A percentile compares a stretch with the other conserved stretches of the same genome.
Conservation (phyloP, 2,329 filamentous ascomycete genomes). For the Exophiala lecanii-corni region DNA sequence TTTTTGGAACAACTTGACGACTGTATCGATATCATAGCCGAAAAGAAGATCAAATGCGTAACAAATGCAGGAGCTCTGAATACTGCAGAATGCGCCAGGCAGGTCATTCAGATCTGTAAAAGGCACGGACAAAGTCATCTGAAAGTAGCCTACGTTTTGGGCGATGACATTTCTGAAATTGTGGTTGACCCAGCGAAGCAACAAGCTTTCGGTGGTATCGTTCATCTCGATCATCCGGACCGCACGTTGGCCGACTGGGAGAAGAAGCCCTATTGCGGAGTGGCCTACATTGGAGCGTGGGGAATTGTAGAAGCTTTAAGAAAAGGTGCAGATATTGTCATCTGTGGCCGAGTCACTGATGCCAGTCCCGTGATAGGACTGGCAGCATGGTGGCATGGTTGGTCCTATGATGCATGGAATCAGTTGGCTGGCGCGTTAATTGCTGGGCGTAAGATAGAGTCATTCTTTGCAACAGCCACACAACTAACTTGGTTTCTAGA, state of each 20-base stretch:
- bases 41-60: constrained; percentile 18
- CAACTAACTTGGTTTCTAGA: too few species aligned
- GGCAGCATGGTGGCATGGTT: constrained; percentile 49
- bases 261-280: constrained; percentile 22
- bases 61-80: constrained; percentile 26
- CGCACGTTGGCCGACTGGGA: constrained; percentile 23
- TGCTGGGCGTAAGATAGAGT: constrained; percentile 40
- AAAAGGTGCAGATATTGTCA: constrained; percentile 37
- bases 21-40: constrained; percentile 6
- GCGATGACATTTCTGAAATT: constrained; percentile 31
- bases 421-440: constrained; percentile 47
- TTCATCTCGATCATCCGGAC: constrained; percentile 2
- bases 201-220: neutral
- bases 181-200: neutral
- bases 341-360: constrained; percentile 39
- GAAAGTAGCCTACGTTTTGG: constrained; percentile 42
- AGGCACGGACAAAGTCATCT: constrained; percentile 23
- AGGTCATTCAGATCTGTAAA: constrained; percentile 8
- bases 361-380: constrained; percentile 29
- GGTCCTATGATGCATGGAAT: constrained; percentile 38
- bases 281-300: constrained; percentile 29
- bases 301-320: constrained; percentile 33
- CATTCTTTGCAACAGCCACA: too few species aligned
- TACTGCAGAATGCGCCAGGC: constrained; percentile 1
- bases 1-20: constrained; percentile 26